Percentiles rank a stretch among this genome's conserved stretches.
Conservation (phyloP, 1,139 yeast species). For the Fermentozyma sake region DNA sequence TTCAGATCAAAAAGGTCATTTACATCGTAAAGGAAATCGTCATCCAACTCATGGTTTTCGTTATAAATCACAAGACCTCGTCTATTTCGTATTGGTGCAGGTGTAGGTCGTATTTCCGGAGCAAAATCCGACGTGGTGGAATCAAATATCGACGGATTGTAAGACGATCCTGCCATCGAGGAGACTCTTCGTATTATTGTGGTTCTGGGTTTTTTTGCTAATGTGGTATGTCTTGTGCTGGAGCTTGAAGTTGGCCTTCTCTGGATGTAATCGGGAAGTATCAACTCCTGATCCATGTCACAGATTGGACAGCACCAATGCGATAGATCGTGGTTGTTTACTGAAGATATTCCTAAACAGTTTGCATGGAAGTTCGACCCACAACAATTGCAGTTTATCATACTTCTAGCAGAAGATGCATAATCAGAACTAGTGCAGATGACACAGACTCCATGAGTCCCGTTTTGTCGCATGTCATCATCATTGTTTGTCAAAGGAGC, state of each 20-base stretch:
- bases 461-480: not conserved
- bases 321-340: constrained; percentile 6
- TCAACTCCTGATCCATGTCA: constrained; percentile 31
- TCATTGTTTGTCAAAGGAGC: constrained; percentile 1
- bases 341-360: constrained; percentile 27
- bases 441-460: constrained; percentile 21
- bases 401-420: constrained; percentile 14
- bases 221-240: not conserved
- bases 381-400: constrained; percentile 32
- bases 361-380: constrained; percentile 30
- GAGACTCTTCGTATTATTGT: no score
- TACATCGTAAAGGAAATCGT: constrained; percentile 24
- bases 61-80: constrained; percentile 26
- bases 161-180: no score
- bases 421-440: constrained; percentile 37
- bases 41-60: constrained; percentile 34
- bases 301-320: constrained; percentile 45
- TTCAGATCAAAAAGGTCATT: constrained; percentile 3
- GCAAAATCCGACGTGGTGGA: no score
- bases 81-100: constrained; percentile 2
- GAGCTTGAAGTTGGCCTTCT: constrained; percentile 1
- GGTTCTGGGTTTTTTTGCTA: no score
- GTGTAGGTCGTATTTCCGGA: no score
- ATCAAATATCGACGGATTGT: no score
- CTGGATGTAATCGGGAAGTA: constrained; percentile 6